Base-by-base conservation (phyloP, 2,329 filamentous ascomycete species). In the Penicillium sp. region DNA sequence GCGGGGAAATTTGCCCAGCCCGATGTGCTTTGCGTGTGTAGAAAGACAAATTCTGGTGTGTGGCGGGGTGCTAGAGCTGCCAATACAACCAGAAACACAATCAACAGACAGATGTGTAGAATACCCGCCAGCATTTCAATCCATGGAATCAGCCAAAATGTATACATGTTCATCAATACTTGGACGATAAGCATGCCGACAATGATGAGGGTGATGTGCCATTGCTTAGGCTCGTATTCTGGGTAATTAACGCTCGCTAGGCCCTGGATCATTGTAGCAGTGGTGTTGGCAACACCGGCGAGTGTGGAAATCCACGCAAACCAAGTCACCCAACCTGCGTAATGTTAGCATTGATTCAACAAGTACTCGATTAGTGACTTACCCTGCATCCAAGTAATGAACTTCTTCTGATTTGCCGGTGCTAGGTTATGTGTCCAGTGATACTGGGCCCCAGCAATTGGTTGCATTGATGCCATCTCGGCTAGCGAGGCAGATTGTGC, bases 381-480 rank as follows among this genome's bases (percentile, higher is more conserved):
- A 42, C 71, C 73, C 41, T 62, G 58, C 55, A 63, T 62, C 62
- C 64, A 64, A 15, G 71, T 73, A 23, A 68, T 70, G 42, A 74
- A 73, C 44, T 57, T 64, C 38, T 58, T 60, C 23, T 65, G 63
- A 2, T 54, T 54, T 0, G 57, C 55, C 1, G 71, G 72, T 12
- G 72, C 71, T 18, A 74, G 60, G 9, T 65, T 59, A 29, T 67
- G 66, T 6, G 73, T 77, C 74, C 74, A 77, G 56, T 76, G 72
- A 55, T 77, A 77, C 56, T 76, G 75, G 4, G 73, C 75, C 12
- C 73, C 75, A 0, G 74, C 74, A 35, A 75, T 68, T 4, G 74
- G 74, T 16, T 68, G 67, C 58, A 76, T 74, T 0, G 75, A 75
- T 2, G 69, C 70, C 64, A 77, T 62, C 56, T 77, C 75, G 7